Evolutionary conservation across 1,139 yeast genomes (phyloP), one percentile per base, ranked within the genome.

Genomic region (Kodamaea alishanica): DNA sequence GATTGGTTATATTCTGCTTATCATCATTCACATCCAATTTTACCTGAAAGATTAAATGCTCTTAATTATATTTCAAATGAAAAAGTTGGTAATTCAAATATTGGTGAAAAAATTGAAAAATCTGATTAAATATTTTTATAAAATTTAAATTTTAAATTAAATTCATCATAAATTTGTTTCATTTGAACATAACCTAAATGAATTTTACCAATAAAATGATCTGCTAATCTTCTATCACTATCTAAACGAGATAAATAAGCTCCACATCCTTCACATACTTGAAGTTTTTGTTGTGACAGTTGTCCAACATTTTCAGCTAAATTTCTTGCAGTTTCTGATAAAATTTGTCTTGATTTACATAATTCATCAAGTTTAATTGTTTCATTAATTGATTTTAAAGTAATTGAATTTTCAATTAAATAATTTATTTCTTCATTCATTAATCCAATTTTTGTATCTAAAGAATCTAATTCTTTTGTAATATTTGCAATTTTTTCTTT

Each of bases 181-280:
- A 90, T 81, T 39, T 75, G 79, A 3, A 83, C 90, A 58, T 82
- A 88, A 0, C 89, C 92, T 49, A 85, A 60, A 61, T 90, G 97
- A 40, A 86, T 77, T 51, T 87, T 89, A 5, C 98, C 98, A 28
- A 83, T 66, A 56, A 88, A 89, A 61, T 92, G 98, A 54, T 88
- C 97, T 0, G 95, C 96, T 49, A 92, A 68, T 48, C 97, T 73
- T 54, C 92, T 70, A 58, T 90, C 97, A 46, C 85, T 87, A 59
- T 92, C 98, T 41, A 89, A 67, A 44, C 95, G 70, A 4, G 96
- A 86, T 40, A 92, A 67, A 56, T 84, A 88, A 0, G 96, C 96
- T 0, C 96, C 97, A 64, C 98, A 92, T 2, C 80, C 81, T 49
- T 80, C 86, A 63, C 98, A 92, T 0, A 88, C 95, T 58, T 89